Evolutionary conservation across 2,329 filamentous ascomycete species (phyloP).

Genomic region (Dothideomycetes sp.): DNA sequence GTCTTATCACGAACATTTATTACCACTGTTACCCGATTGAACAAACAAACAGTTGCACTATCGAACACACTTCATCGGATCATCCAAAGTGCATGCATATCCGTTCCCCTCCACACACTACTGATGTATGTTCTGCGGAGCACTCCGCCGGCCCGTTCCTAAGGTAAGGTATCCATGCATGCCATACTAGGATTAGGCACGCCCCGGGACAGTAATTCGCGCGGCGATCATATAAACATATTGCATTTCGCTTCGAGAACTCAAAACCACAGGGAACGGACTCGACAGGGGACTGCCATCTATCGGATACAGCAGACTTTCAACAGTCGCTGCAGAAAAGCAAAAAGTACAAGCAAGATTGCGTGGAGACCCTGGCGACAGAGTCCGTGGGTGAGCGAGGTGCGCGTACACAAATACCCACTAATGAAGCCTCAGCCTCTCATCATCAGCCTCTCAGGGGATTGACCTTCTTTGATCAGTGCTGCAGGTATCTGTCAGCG

Average conservation of each 20-base stretch:
- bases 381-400: too few species aligned
- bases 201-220: conserved; percentile 3
- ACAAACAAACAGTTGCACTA: not conserved
- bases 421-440: too few species aligned
- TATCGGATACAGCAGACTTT: too few species aligned
- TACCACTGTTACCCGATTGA: not conserved
- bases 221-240: conserved; percentile 1
- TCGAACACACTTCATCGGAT: too few species aligned
- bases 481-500: not conserved
- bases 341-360: not conserved
- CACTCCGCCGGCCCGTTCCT: conserved; percentile 8
- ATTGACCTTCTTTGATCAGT: conserved; percentile 4
- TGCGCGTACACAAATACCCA: too few species aligned
- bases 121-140: not conserved
- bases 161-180: too few species aligned
- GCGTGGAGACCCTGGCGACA: too few species aligned
- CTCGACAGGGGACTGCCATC: too few species aligned
- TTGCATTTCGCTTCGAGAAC: too few species aligned
- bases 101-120: not conserved
- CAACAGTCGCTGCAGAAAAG: not conserved
- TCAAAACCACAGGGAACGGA: too few species aligned
- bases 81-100: not conserved
- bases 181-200: too few species aligned
- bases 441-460: too few species aligned
- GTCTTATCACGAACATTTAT: not conserved